Percentiles rank a stretch among this genome's conserved stretches.
phyloP scores from a whole-genome alignment of 305 asterid species.

The Rubia tinctorum region DNA sequence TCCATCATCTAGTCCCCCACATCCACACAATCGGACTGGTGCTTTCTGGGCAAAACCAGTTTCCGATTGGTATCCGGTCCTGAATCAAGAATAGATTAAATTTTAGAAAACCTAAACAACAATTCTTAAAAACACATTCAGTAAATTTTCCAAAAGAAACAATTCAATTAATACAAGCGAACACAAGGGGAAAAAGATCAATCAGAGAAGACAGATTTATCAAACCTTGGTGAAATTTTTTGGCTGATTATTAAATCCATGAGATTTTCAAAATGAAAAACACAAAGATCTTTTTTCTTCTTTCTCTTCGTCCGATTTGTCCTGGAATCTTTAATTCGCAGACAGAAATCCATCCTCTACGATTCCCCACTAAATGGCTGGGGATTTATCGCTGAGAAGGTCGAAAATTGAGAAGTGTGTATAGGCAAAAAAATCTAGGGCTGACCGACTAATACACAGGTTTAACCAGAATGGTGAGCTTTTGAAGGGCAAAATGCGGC shows the following conservation, averaged over 20 bases:
- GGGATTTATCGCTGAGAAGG: not conserved
- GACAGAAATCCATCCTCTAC: not conserved
- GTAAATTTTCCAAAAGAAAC: not conserved
- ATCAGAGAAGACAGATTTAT: not conserved
- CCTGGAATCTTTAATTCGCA: not conserved
- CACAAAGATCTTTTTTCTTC: not conserved
- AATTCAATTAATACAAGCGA: not conserved
- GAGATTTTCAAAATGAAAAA: not conserved
- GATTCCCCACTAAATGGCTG: not conserved
- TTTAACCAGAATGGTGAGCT: not conserved
- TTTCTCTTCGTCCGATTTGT: not conserved
- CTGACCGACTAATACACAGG: not conserved
- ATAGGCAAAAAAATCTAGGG: conserved; percentile 3
- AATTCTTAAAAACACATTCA: not conserved
- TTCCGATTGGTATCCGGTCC: not conserved
- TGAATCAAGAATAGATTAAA: not conserved
- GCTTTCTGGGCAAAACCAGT: not conserved
- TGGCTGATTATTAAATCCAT: conserved; percentile 8
- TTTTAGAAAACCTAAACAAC: too few species aligned
- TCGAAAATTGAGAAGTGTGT: not conserved
- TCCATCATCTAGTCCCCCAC: not conserved
- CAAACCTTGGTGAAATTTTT: not conserved
- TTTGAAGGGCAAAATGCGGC: not conserved
- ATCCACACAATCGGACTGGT: conserved; percentile 3
- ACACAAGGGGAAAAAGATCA: not conserved